Evolutionary conservation across 306 rosid species (phyloP), one percentile per base, ranked within the genome.

Genomic region (Calophaca sinica): DNA sequence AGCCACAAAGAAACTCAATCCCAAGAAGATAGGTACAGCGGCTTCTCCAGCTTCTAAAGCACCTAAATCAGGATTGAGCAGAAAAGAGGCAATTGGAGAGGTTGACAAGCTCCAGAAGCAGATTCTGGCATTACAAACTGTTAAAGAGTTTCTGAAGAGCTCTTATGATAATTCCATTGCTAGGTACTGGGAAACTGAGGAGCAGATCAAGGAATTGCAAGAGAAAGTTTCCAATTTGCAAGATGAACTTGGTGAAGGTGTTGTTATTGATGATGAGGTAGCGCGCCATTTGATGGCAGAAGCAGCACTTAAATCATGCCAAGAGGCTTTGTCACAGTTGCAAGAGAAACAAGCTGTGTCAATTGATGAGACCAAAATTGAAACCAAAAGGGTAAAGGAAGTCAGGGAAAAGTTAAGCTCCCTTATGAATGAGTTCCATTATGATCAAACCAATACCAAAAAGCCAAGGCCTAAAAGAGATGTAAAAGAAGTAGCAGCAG

Each of bases 271-370:
- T 45, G 97, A 96, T 28, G 87, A 75, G 11, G 98, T 86, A 15
- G 99, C 99, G 61, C 97, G 99, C 3, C 86, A 36, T 45, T 87
- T 96, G 87, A 96, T 96, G 97, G 91, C 99, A 15, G 88, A 77
- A 11, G 78, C 96, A 5, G 98, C 98, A 71, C 79, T 96, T 60
- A 87, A 80, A 64, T 90, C 98, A 57, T 96, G 98, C 79, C 88
- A 89, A 61, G 96, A 92, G 29, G 77, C 91, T 20, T 77, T 96
- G 85, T 9, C 75, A 49, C 72, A 74, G 53, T 82, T 96, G 85
- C 84, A 84, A 70, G 83, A 53, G 80, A 89, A 86, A 58, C 98
- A 89, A 72, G 89, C 86, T 36, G 82, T 7, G 79, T 84, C 94
- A 20, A 60, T 80, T 55, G 79, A 85, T 80, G 92, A 90, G 79